A percentile compares a stretch with the other conserved stretches of the same genome.
Evolutionary conservation across 352 stramenopile genomes (phyloP).

Genomic region (Phytophthora multivora): DNA sequence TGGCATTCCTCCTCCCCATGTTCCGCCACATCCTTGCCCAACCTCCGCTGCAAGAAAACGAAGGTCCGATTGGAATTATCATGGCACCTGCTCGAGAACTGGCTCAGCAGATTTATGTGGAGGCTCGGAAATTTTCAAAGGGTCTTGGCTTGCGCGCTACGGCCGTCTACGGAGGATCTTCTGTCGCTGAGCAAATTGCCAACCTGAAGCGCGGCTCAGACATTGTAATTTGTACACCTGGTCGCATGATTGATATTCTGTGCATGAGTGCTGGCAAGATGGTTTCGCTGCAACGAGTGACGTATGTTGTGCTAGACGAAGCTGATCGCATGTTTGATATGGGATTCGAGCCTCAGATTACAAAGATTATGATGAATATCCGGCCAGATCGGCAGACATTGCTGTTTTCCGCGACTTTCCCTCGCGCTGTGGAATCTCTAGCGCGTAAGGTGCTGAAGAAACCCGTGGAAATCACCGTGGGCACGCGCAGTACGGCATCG

Average conservation of each 20-base stretch:
- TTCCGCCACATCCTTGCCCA: conserved; percentile 96
- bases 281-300: conserved; percentile 96
- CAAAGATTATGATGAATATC: conserved; percentile 95
- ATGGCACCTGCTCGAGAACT: conserved; percentile 98
- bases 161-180: conserved; percentile 95
- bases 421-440: conserved; percentile 91
- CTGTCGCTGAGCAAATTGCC: conserved; percentile 98
- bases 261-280: conserved; percentile 98
- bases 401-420: conserved; percentile 99
- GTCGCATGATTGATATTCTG: conserved; percentile 99
- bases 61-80: conserved; percentile 98
- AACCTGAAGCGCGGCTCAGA: conserved; percentile 98
- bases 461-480: conserved; percentile 97
- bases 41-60: conserved; percentile 90
- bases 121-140: conserved; percentile 95
- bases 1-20: conserved; percentile 93
- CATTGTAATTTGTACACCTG: conserved; percentile 98
- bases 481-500: conserved; percentile 94
- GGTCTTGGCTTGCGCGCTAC: conserved; percentile 91
- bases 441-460: conserved; percentile 91
- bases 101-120: conserved; percentile 98
- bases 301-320: conserved; percentile 99
- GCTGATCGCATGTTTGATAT: conserved; percentile 99
- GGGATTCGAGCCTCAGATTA: conserved; percentile 99
- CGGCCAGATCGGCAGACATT: conserved; percentile 92